Base-by-base conservation (phyloP, 1,284 basidiomycete species). In the Taiwanofungus camphoratus region DNA sequence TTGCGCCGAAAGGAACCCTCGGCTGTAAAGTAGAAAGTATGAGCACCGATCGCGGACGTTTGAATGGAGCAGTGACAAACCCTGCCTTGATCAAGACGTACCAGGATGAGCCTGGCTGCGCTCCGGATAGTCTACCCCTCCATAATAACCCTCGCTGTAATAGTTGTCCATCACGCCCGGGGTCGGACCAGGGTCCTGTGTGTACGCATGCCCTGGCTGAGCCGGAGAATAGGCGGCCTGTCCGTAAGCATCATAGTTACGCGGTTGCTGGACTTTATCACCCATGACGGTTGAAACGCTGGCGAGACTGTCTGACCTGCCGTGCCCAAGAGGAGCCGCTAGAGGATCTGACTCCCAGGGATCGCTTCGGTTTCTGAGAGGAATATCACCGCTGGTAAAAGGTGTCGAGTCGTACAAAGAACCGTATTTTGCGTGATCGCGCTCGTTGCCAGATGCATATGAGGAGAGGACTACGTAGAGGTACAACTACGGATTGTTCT, bases 351-450 rank as follows among this genome's bases (percentile, higher is more conserved):
- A 68, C 51, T 88, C 82, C 86, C 87, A 92, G 27, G 84, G 77
- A 55, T 87, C 82, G 51, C 68, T 71, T 42, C 82, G 78, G 51
- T 72, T 69, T 46, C 68, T 69, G 66, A 82, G 75, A 32, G 79
- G 83, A 53, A 83, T 84, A 62, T 79, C 80, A 55, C 66, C 73
- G 51, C 69, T 76, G 56, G 82, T 68, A 32, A 80, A 73, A 50
- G 73, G 73, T 41, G 76, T 73, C 13, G 82, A 70, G 56, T 86
- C 82, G 63, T 82, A 81, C 45, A 91, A 71, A 19, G 79, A 77
- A 58, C 86, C 80, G 62, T 91, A 93, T 54, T 85, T 81, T 50
- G 77, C 77, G 62, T 92, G 89, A 59, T 92, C 90, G 23, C 70
- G 71, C 24, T 81, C 80, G 62, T 94, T 91, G 16, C 77, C 75